These are phyloP conservation scores for Aegilops tauschii DNA, from an alignment of 176 grass and related monocot genomes.

Conservation along the genomic window DNA sequence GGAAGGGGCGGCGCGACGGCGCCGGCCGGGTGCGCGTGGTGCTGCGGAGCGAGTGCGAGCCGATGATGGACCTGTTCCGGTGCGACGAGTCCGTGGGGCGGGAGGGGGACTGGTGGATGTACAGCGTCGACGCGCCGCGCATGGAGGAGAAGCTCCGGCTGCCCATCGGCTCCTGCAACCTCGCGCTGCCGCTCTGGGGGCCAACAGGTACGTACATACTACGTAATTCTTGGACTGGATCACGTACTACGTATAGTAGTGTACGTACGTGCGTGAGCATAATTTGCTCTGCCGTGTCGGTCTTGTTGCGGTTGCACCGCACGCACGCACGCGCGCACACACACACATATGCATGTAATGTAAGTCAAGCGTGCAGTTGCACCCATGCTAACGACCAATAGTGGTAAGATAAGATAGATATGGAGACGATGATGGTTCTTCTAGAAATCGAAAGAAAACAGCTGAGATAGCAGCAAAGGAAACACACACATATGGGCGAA, in stretches of 20 bases:
- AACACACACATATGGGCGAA: neutral
- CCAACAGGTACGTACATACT: constrained; percentile 33
- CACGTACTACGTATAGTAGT: too few species aligned
- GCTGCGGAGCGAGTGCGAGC: constrained; percentile 62
- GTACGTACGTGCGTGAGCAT: too few species aligned
- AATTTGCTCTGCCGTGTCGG: neutral
- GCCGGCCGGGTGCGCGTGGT: constrained; percentile 48
- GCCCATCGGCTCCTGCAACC: constrained; percentile 68
- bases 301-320: neutral
- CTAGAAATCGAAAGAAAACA: neutral
- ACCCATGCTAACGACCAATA: neutral
- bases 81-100: constrained; percentile 64
- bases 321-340: neutral
- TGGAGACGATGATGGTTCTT: neutral
- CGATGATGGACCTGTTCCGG: constrained; percentile 94
- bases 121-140: constrained; percentile 37
- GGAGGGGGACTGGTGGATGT: constrained; percentile 81
- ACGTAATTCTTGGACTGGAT: too few species aligned
- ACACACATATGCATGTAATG: neutral
- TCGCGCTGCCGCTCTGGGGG: constrained; percentile 61
- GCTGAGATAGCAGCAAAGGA: neutral
- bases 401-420: neutral
- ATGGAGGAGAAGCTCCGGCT: constrained; percentile 79
- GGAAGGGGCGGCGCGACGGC: constrained; percentile 27
- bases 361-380: constrained; percentile 10